Base-by-base conservation (phyloP, 371 early-diverging fungal genomes). In the Mucor irregularis region DNA sequence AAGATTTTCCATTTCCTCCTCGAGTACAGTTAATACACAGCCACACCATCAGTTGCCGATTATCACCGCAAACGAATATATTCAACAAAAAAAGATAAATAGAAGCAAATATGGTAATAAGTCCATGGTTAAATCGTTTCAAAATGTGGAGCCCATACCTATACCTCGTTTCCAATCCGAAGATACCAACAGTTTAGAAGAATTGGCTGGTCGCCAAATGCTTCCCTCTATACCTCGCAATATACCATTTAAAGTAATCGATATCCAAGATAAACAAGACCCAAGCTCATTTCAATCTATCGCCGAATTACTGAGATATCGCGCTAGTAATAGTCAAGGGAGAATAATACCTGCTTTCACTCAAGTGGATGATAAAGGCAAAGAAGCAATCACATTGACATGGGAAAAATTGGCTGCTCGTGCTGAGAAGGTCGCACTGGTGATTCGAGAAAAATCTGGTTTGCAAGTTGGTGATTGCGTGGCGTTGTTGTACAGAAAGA, bases 331-430 rank as follows among this genome's bases (percentile, higher is more conserved):
- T 13, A 60, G 51, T 33, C 66, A 70, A 6, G 69, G 73, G 5
- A 77, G 83, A 14, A 72, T 70, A 10, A 68, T 64, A 5, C 60
- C 64, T 21, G 90, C 90, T 2, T 87, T 83, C 50, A 78, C 84
- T 2, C 71, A 76, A 22, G 59, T 91, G 1, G 92, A 93, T 58
- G 66, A 72, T 29, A 88, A 88, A 33, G 91, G 91, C 19, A 78
- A 82, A 31, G 92, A 90, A 55, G 64, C 67, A 7, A 60, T 68
- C 0, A 68, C 74, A 2, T 68, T 88, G 52, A 84, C 87, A 9
- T 93, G 89, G 88, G 84, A 84, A 22, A 88, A 83, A 49, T 69
- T 91, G n/a, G 74, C 82, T 37, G 73, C 77, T 17, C 64, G 85
- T 22, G 89, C 91, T 0, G 90, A 87, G 48, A 82, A 84, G 42